phyloP scores from a whole-genome alignment of 345 rosid species.

The Cardamine chenopodiifolia region DNA sequence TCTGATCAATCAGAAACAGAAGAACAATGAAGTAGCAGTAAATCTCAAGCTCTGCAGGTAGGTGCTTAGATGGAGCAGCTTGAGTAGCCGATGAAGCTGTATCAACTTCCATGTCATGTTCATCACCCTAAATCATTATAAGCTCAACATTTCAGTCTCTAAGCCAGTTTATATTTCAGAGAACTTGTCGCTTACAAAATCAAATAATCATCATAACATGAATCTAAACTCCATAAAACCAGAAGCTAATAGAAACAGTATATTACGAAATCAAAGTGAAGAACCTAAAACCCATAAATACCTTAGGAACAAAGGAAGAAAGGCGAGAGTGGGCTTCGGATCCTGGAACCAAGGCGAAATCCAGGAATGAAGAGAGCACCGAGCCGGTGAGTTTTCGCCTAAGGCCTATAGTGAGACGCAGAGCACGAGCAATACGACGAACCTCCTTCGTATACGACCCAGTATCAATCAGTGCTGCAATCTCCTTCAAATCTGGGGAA shows the following conservation, averaged over 20 bases:
- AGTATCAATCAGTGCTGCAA: slow-evolving; percentile 64
- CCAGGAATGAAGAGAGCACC: slow-evolving; percentile 60
- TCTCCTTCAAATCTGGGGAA: slow-evolving; percentile 68
- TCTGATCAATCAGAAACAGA: slow-evolving; percentile 78
- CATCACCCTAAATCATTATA: slow-evolving; percentile 55
- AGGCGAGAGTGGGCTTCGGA: slow-evolving; percentile 64
- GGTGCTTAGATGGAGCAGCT: slow-evolving; percentile 56
- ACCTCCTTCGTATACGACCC: slow-evolving; percentile 75
- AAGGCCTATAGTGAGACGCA: slow-evolving; percentile 66
- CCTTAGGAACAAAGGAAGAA: slow-evolving; percentile 65
- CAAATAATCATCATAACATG: neutral
- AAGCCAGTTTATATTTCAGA: neutral
- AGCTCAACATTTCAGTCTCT: neutral
- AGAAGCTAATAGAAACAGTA: neutral
- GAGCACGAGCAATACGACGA: slow-evolving; percentile 70
- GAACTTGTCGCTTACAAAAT: neutral
- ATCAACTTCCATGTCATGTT: slow-evolving; percentile 91
- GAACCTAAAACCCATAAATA: slow-evolving; percentile 24
- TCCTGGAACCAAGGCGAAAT: slow-evolving; percentile 60
- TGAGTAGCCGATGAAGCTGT: slow-evolving; percentile 56
- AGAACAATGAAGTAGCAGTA: slow-evolving; percentile 73
- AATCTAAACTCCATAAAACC: slow-evolving; percentile 1
- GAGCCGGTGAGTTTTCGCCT: slow-evolving; percentile 64
- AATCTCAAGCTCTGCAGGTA: slow-evolving; percentile 76
- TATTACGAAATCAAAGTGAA: neutral